Evolutionary conservation across 2,329 filamentous ascomycete species (phyloP), one percentile per base, ranked within the genome.

Genomic region (Colletotrichum euphorbiae): DNA sequence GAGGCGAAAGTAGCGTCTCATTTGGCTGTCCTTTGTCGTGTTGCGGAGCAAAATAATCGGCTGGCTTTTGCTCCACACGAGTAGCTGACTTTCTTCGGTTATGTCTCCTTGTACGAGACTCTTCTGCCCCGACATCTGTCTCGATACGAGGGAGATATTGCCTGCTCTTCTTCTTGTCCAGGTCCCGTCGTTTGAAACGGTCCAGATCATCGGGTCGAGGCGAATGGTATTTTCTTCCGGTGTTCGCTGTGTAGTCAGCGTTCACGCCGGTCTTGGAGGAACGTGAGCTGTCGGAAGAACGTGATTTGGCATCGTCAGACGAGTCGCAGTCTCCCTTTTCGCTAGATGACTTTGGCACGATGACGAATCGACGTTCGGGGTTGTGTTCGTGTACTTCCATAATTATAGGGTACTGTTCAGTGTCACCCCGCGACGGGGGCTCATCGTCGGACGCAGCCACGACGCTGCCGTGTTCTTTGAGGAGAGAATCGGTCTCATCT

Each of bases 341-440:
- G 13, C 67, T 57, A 12, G 56, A 28, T 12, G 75, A 70, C 40
- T 80, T 78, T 46, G 81, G 77, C 28, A 91, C 78, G 42, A 91
- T 78, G 8, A 92, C 87, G 72, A 90, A 93, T 43, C 90, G 86
- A 42, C 88, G 84, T 75, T 93, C 91, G 4, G 85, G 83, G 71
- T 88, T 89, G 73, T 84, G 76, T 56, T 88, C 84, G 72, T 83
- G 80, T 59, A 91, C 86, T 63, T 91, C 88, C 62, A 90, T 79
- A 24, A 94, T 81, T 55, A 94, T 82, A 12, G 89, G 89, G 28
- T 89, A 80, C 74, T 94, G 92, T 59, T 94, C 90, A 66, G 90
- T 78, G 6, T 87, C 85, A 43, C 92, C 92, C 64, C 87, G 86
- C 65, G 85, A 84, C 56, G 84, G 82, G 31, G 87, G 84, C 66